These are phyloP conservation scores for Flaveria brownii DNA, from an alignment of 129 eudicot genomes.

Conservation along the genomic window DNA sequence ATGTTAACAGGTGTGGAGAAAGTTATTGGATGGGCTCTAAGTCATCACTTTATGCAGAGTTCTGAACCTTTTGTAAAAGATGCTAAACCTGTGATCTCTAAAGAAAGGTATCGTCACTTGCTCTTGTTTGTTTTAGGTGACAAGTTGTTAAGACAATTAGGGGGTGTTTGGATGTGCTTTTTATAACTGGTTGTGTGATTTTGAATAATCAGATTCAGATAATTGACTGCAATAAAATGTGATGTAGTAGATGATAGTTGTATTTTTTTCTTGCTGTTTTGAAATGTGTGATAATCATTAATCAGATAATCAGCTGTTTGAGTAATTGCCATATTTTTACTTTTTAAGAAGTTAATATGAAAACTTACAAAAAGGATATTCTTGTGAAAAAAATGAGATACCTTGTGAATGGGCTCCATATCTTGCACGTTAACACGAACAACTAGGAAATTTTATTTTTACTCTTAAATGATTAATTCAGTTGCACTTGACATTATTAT, in stretches of 20 bases:
- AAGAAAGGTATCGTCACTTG: slow-evolving; percentile 58
- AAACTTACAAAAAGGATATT: not conserved
- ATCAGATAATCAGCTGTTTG: not conserved
- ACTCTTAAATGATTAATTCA: not conserved
- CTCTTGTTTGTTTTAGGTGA: not conserved
- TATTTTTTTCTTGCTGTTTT: not conserved
- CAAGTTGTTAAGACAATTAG: not conserved
- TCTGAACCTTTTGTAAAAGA: slow-evolving; percentile 54
- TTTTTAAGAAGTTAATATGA: not conserved
- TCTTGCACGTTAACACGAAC: not conserved
- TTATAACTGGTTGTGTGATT: not conserved
- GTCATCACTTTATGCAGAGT: slow-evolving; percentile 84
- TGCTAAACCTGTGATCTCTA: slow-evolving; percentile 62
- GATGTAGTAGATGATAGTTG: not conserved
- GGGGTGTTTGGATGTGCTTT: not conserved
- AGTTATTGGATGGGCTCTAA: slow-evolving; percentile 86
- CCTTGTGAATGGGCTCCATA: not conserved
- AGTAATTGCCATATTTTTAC: not conserved
- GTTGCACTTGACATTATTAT: not conserved
- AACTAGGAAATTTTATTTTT: not conserved
- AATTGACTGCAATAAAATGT: not conserved
- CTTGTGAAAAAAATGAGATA: not conserved
- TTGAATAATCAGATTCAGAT: not conserved
- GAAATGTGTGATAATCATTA: not conserved
- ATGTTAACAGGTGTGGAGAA: slow-evolving; percentile 64